phyloP scores from a whole-genome alignment of 2,329 filamentous ascomycete species.

The Emmonsia crescens region DNA sequence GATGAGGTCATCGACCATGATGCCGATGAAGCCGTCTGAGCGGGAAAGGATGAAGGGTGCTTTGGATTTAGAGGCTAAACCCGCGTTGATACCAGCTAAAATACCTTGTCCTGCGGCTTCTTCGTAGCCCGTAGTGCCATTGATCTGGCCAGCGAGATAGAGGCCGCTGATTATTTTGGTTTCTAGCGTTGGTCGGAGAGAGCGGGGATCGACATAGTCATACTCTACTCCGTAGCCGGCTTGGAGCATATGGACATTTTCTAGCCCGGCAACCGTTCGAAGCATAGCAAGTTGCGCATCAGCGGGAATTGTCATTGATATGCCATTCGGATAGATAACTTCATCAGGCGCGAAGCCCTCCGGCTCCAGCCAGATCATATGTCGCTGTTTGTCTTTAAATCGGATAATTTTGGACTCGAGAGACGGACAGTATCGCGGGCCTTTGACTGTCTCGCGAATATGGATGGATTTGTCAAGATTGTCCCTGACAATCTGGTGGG shows the following conservation, averaged over 20 bases:
- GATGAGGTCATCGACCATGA: constrained; percentile 96
- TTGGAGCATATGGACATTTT: constrained; percentile 83
- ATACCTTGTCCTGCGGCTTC: constrained; percentile 92
- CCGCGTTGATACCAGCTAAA: constrained; percentile 87
- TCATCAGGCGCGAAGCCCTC: constrained; percentile 79
- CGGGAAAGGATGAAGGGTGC: constrained; percentile 59
- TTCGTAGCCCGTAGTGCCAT: constrained; percentile 96
- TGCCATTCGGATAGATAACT: constrained; percentile 88
- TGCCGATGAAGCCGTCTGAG: constrained; percentile 88
- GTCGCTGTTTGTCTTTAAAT: constrained; percentile 66
- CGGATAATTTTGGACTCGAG: constrained; percentile 88
- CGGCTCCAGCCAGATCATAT: constrained; percentile 94
- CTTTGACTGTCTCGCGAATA: constrained; percentile 88
- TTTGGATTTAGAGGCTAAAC: constrained; percentile 60
- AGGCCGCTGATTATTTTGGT: constrained; percentile 84
- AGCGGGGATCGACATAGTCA: constrained; percentile 92
- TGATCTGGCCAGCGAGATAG: constrained; percentile 92
- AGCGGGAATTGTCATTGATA: constrained; percentile 91
- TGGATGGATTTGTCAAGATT: constrained; percentile 96
- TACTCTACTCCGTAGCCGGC: constrained; percentile 97
- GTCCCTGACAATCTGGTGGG: constrained; percentile 71
- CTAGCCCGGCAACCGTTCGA: constrained; percentile 77
- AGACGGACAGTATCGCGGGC: constrained; percentile 89
- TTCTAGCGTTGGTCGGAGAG: constrained; percentile 77
- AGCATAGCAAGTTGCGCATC: constrained; percentile 77